Conservation (phyloP, 305 asterid species). For the Fraxinus dipetala region DNA sequence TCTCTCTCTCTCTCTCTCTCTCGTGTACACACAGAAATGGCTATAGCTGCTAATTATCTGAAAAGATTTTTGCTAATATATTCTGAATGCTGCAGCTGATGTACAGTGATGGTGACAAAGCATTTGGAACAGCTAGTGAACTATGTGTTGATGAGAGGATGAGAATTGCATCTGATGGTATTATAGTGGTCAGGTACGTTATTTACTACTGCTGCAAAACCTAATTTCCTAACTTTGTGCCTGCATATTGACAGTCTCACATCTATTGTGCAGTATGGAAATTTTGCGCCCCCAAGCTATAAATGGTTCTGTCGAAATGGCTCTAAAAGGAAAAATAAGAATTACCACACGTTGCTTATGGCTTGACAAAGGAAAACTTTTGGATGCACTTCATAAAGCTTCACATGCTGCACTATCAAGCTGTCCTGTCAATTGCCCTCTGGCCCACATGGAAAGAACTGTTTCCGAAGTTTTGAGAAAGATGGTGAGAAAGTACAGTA, state of each 20-base stretch:
- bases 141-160: slow-evolving; percentile 85
- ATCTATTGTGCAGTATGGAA: slow-evolving; percentile 73
- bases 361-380: slow-evolving; percentile 96
- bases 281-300: slow-evolving; percentile 72
- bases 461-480: slow-evolving; percentile 91
- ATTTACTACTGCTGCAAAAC: slow-evolving; percentile 9
- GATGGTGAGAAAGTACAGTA: slow-evolving; percentile 87
- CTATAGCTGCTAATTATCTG: slow-evolving; percentile 19
- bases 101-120: slow-evolving; percentile 99
- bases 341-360: slow-evolving; percentile 98
- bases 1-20: slow-evolving; percentile 21
- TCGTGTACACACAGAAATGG: neutral
- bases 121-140: slow-evolving; percentile 92
- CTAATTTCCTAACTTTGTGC: slow-evolving; percentile 23
- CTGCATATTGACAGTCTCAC: slow-evolving; percentile 19
- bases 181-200: slow-evolving; percentile 77
- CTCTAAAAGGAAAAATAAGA: slow-evolving; percentile 85
- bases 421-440: slow-evolving; percentile 82
- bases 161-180: slow-evolving; percentile 93
- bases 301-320: slow-evolving; percentile 44
- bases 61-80: slow-evolving; percentile 24
- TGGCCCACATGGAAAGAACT: slow-evolving; percentile 87
- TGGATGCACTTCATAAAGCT: slow-evolving; percentile 94
- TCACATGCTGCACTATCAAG: slow-evolving; percentile 94
- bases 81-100: slow-evolving; percentile 63